A percentile compares a stretch with the other conserved stretches of the same genome.
These are phyloP conservation scores for Fusarium zealandicum DNA, from an alignment of 2,329 filamentous ascomycete species.

Conservation along the genomic window DNA sequence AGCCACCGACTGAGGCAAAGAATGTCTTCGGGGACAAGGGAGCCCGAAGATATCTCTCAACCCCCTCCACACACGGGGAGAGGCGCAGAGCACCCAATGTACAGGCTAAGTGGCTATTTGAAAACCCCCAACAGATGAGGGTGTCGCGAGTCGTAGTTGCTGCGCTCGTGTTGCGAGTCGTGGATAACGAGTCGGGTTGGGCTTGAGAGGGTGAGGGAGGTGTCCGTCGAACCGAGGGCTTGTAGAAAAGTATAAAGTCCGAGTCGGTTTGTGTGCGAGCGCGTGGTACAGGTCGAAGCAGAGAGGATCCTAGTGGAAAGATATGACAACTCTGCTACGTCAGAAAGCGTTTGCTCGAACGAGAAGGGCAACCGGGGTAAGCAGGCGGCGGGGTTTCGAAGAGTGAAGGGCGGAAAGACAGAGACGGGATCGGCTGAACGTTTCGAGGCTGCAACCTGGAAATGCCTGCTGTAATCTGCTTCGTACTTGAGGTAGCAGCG, in stretches of 20 bases:
- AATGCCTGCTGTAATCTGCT: neutral
- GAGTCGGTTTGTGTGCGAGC: conserved; percentile 18
- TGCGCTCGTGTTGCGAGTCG: conserved; percentile 23
- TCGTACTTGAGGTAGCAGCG: conserved; percentile 3
- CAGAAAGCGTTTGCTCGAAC: conserved; percentile 21
- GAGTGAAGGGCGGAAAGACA: conserved; percentile 13
- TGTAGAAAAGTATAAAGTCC: conserved; percentile 10
- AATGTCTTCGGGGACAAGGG: conserved; percentile 28
- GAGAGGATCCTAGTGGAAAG: conserved; percentile 2
- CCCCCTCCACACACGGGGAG: conserved; percentile 37
- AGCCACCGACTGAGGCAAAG: conserved; percentile 22
- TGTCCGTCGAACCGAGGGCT: conserved; percentile 30
- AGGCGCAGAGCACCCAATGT: conserved; percentile 37
- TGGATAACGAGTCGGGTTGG: conserved; percentile 15
- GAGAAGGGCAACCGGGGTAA: conserved; percentile 24
- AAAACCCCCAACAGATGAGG: conserved; percentile 35
- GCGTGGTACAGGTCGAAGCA: conserved; percentile 10
- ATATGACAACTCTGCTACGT: conserved; percentile 17
- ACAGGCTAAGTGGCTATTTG: conserved; percentile 30
- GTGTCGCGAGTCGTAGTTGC: conserved; percentile 21
- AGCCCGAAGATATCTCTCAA: conserved; percentile 37
- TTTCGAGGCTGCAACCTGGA: conserved; percentile 31
- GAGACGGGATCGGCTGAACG: conserved; percentile 26
- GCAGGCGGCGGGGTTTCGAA: conserved; percentile 27
- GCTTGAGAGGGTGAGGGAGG: conserved; percentile 1